These are phyloP conservation scores for Grigorovia yakushimaensis DNA, from an alignment of 805 yeast species.

Conservation along the genomic window DNA sequence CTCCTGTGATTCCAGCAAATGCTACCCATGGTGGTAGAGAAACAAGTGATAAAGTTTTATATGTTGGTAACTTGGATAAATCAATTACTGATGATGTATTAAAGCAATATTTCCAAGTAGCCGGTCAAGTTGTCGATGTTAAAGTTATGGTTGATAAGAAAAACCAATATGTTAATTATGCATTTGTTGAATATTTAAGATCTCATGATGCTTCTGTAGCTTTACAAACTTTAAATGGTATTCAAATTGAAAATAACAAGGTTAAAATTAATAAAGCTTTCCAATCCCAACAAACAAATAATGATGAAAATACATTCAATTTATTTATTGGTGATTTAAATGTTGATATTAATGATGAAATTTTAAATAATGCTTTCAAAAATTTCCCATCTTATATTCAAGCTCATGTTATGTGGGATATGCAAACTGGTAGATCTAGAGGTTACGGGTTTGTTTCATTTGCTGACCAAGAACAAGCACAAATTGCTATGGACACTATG, in stretches of 20 bases:
- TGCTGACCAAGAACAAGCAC: constrained; percentile 56
- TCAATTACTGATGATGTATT: constrained; percentile 54
- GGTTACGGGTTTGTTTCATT: constrained; percentile 90
- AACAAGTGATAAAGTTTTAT: constrained; percentile 57
- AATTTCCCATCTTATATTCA: constrained; percentile 54
- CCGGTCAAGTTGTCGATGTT: constrained; percentile 52
- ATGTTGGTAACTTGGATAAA: constrained; percentile 67
- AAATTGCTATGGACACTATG: constrained; percentile 59
- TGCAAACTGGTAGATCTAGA: constrained; percentile 85
- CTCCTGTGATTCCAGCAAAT: constrained; percentile 43
- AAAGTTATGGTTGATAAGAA: constrained; percentile 73
- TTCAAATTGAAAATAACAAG: constrained; percentile 42
- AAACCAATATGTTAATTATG: constrained; percentile 64
- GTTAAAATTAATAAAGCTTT: constrained; percentile 74
- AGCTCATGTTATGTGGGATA: constrained; percentile 96
- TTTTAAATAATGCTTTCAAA: constrained; percentile 46
- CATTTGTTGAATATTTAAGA: constrained; percentile 65
- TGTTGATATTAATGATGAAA: constrained; percentile 72
- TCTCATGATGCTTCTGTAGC: constrained; percentile 55
- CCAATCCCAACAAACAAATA: constrained; percentile 62
- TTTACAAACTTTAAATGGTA: constrained; percentile 49
- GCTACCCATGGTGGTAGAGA: constrained; percentile 79
- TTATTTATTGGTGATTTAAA: constrained; percentile 82
- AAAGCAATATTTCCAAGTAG: constrained; percentile 50
- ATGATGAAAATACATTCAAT: constrained; percentile 51